Percentiles rank a stretch among this genome's conserved stretches.
Evolutionary conservation across 768 basidiomycete species (phyloP).

Genomic region (Suillus spraguei): DNA sequence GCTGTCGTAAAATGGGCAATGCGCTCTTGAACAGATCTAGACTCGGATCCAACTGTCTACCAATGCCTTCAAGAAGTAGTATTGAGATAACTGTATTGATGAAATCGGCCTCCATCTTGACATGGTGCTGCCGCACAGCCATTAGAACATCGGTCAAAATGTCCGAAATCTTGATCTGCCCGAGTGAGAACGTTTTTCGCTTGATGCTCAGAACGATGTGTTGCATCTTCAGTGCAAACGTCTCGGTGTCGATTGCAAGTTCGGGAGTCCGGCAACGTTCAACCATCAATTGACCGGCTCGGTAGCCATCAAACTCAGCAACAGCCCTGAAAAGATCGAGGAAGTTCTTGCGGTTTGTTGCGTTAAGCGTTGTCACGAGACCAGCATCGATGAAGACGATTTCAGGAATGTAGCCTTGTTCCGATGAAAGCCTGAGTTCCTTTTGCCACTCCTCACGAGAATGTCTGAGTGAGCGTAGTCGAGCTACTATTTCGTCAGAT

Average conservation of each 20-base stretch:
- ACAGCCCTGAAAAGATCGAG: constrained; percentile 95
- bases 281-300: constrained; percentile 93
- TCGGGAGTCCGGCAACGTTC: constrained; percentile 92
- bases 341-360: constrained; percentile 87
- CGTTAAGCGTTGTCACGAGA: constrained; percentile 85
- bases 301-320: constrained; percentile 97
- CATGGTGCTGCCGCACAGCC: constrained; percentile 88
- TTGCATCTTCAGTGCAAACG: constrained; percentile 97
- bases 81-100: constrained; percentile 98
- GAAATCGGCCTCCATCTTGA: constrained; percentile 98
- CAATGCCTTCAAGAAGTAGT: constrained; percentile 92
- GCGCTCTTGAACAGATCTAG: constrained; percentile 96
- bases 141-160: constrained; percentile 87
- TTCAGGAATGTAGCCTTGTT: constrained; percentile 86
- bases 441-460: constrained; percentile 69
- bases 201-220: constrained; percentile 93
- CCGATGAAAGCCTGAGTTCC: constrained; percentile 62
- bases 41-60: constrained; percentile 87
- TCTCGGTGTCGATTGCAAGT: constrained; percentile 88
- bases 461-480: constrained; percentile 61
- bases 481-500: constrained; percentile 66
- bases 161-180: constrained; percentile 96
- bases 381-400: constrained; percentile 97
- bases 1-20: constrained; percentile 87
- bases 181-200: constrained; percentile 94